A percentile compares a stretch with the other conserved stretches of the same genome.
Evolutionary conservation across 108 stramenopile species (phyloP).

Genomic region (Discostella pseudostelligera): DNA sequence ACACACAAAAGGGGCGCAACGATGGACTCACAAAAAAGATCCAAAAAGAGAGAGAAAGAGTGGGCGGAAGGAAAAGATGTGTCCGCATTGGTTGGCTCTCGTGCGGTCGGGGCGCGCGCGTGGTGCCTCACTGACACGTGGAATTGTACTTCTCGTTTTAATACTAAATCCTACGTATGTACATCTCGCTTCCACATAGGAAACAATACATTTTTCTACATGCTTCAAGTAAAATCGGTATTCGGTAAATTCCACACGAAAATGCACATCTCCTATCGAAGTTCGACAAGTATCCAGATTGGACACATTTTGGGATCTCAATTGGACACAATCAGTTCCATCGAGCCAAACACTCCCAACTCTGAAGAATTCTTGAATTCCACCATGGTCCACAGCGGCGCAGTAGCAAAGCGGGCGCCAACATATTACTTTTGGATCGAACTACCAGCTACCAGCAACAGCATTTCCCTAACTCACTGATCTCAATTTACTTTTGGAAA

Average conservation of each 20-base stretch:
- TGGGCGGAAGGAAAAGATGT: background rate
- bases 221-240: background rate
- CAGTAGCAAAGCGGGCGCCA: too few relatives aligned
- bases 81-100: too few relatives aligned
- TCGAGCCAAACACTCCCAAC: too few relatives aligned
- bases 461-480: too few relatives aligned
- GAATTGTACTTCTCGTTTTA: background rate
- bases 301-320: background rate
- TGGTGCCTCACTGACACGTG: background rate
- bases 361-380: too few relatives aligned
- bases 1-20: background rate
- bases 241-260: background rate
- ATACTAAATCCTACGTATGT: background rate
- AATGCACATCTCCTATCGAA: background rate
- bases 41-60: background rate
- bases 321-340: too few relatives aligned
- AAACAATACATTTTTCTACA: constrained; percentile 3
- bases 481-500: too few relatives aligned
- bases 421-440: too few relatives aligned
- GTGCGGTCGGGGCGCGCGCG: background rate
- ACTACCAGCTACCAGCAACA: too few relatives aligned
- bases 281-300: constrained; percentile 1
- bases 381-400: too few relatives aligned
- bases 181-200: background rate
- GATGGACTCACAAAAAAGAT: background rate